phyloP scores from a whole-genome alignment of 202 grass and related monocot genomes.

The Cymbopogon flexuosus region DNA sequence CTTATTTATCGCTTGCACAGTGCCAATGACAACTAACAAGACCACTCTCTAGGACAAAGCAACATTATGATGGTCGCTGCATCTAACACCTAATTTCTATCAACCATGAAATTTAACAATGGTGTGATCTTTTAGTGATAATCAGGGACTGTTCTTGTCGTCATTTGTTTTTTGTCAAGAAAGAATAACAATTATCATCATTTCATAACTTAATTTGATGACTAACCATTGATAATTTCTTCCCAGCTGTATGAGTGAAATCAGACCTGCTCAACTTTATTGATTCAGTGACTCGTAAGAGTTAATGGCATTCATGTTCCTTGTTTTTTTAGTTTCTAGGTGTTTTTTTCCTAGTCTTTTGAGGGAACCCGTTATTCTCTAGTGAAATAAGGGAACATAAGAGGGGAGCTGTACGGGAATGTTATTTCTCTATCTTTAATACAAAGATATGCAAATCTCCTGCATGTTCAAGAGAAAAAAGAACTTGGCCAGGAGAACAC shows the following conservation, averaged over 20 bases:
- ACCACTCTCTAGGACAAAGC: neutral
- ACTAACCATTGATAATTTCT: neutral
- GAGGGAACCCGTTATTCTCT: no score
- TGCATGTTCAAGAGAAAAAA: no score
- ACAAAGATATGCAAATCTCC: no score
- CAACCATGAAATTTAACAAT: neutral
- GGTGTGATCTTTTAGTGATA: neutral
- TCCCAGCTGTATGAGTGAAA: neutral
- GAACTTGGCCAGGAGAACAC: no score
- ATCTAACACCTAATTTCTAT: neutral
- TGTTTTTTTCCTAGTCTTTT: no score
- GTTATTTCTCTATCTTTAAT: no score
- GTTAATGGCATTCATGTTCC: no score
- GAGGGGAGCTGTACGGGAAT: no score
- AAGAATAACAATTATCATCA: neutral
- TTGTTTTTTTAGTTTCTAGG: no score
- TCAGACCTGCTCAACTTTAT: neutral
- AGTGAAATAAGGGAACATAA: neutral
- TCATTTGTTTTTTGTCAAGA: neutral
- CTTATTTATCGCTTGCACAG: neutral
- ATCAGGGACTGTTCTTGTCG: neutral
- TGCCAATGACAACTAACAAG: neutral
- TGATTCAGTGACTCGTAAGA: neutral
- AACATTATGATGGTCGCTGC: neutral
- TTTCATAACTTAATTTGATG: neutral